Evolutionary conservation across 1,139 yeast species (phyloP), one percentile per base, ranked within the genome.

Genomic region (Arxiozyma bovina): DNA sequence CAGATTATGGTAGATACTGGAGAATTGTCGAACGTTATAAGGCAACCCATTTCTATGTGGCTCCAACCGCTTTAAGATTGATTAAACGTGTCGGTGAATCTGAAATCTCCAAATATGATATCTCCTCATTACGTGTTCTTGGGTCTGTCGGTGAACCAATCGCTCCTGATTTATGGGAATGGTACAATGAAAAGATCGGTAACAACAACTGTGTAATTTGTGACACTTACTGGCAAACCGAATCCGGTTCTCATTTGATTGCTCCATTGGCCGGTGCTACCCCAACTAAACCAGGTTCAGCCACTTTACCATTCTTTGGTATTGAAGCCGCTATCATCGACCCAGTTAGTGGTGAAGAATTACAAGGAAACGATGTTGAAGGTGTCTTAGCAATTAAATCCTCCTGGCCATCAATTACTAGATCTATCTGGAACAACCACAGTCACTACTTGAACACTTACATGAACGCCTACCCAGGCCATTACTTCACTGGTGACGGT

Each of bases 101-200:
- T 27, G 93, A 87, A 70, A 87, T 86, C 68, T 82, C 80, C 62
- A 85, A 88, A 73, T 90, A 91, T 70, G 96, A 91, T 72, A 80
- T 90, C 61, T 79, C 87, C n/a, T 83, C 95, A 25, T 79, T 93
- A 70, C 86, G 99, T 77, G 90, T 96, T 50, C 80, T 93, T 65
- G 99, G 99, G 63, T 90, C 98, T 34, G 99, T 93, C 57, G 99
- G 99, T 73, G 99, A 93, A 77, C 99, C 99, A 63, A 93, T 93
- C 69, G 90, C 97, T 54, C 93, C 96, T 59, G 99, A 93, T 73
- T 83, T 93, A 67, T 93, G 98, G 98, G 96, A 89, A 74, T 93
- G 99, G 99, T 93, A 91, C 75, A 82, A 88, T 73, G 90, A 88
- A 68, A 81, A 85, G 71, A 86, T 93, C 64, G 99, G 99, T 68